Percentiles rank a stretch among this genome's conserved stretches.
Evolutionary conservation across 805 yeast genomes (phyloP).

Genomic region (Cyberlindnera americana): DNA sequence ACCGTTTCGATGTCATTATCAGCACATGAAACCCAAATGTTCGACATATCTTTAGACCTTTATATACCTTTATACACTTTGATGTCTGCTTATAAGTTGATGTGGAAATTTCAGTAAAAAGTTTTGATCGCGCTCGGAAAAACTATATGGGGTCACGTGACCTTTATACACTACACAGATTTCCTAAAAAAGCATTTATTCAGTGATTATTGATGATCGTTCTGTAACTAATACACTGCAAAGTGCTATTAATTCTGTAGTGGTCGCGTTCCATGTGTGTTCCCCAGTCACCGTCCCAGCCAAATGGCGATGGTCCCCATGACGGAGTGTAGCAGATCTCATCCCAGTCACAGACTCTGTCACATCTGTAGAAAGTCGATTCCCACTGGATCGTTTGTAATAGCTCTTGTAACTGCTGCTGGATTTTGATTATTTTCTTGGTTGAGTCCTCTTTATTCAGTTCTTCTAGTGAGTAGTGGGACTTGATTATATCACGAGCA

Average conservation of each 20-base stretch:
- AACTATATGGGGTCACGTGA: background rate
- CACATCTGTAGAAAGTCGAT: conserved; percentile 39
- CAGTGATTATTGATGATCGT: background rate
- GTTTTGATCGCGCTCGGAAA: too few relatives aligned
- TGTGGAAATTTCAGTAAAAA: too few relatives aligned
- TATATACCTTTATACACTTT: too few relatives aligned
- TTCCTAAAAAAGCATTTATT: background rate
- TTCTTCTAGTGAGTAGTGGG: too few relatives aligned
- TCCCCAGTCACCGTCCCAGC: conserved; percentile 35
- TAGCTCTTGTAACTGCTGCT: conserved; percentile 13
- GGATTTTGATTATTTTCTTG: background rate
- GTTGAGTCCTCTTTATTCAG: conserved; percentile 3
- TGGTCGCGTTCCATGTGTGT: conserved; percentile 25
- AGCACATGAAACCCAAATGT: conserved; percentile 94
- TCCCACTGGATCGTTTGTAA: conserved; percentile 38
- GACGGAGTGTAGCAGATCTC: conserved; percentile 56
- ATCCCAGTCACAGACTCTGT: conserved; percentile 39
- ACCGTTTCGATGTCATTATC: conserved; percentile 69
- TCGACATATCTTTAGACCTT: too few relatives aligned
- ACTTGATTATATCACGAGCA: conserved; percentile 28
- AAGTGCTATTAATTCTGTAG: conserved; percentile 21
- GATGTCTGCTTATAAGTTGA: too few relatives aligned
- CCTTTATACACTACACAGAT: background rate
- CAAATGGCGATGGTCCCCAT: conserved; percentile 57
- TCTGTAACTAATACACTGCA: conserved; percentile 20